phyloP scores from a whole-genome alignment of 164 flowering plant genomes.

The Akebia trifoliata region DNA sequence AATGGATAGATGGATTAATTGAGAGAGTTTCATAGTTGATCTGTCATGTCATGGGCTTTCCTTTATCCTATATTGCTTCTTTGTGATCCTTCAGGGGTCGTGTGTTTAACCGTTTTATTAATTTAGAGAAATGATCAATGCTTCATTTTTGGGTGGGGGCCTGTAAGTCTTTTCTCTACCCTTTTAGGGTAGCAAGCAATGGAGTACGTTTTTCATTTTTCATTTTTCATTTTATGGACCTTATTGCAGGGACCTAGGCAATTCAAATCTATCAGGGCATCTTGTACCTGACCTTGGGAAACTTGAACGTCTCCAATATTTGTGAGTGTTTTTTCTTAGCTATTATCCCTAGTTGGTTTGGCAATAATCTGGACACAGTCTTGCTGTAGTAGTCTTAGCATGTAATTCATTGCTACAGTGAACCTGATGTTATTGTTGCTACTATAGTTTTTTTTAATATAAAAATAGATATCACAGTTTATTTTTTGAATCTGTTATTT shows the following conservation, averaged over 20 bases:
- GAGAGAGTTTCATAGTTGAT: too few species aligned
- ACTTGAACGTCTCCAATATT: slow-evolving; percentile 78
- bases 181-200: neutral
- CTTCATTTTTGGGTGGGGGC: neutral
- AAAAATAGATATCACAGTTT: neutral
- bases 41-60: too few species aligned
- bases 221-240: slow-evolving; percentile 3
- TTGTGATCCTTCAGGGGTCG: too few species aligned
- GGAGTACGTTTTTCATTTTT: neutral
- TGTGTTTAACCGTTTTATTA: too few species aligned
- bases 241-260: slow-evolving; percentile 77
- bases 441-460: too few species aligned
- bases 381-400: neutral
- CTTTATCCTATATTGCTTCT: too few species aligned
- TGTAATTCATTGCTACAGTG: neutral
- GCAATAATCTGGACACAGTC: neutral
- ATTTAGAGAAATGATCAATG: too few species aligned
- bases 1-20: too few species aligned
- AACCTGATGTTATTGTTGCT: neutral
- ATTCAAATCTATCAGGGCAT: slow-evolving; percentile 80
- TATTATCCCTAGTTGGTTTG: neutral
- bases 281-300: slow-evolving; percentile 85
- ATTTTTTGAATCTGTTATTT: neutral
- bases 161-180: neutral
- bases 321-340: slow-evolving; percentile 41